phyloP scores from a whole-genome alignment of 2,329 filamentous ascomycete genomes.

The Aspergillus sp. region DNA sequence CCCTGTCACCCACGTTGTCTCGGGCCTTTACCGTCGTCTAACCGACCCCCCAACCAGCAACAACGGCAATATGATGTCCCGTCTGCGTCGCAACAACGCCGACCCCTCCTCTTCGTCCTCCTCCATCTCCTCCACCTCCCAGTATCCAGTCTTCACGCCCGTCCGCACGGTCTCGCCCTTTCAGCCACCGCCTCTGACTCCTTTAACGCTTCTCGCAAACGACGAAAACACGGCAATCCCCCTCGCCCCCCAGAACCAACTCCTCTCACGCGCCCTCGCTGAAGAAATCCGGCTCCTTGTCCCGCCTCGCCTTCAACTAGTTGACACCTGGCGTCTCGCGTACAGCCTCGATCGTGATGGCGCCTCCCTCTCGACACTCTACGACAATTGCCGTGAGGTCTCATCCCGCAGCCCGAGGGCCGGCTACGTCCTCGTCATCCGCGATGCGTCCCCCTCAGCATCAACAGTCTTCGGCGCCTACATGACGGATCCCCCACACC shows the following conservation, averaged over 20 bases:
- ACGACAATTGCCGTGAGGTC: constrained; percentile 71
- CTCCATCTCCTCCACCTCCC: constrained; percentile 49
- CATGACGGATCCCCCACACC: constrained; percentile 82
- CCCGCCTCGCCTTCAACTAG: constrained; percentile 80
- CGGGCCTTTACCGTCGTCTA: constrained; percentile 68
- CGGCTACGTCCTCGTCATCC: constrained; percentile 86
- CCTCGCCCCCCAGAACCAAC: constrained; percentile 26
- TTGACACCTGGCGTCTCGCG: constrained; percentile 79
- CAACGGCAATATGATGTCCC: constrained; percentile 19
- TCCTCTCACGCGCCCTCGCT: constrained; percentile 72
- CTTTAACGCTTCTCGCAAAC: constrained; percentile 65
- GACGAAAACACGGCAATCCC: constrained; percentile 52
- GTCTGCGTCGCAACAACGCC: constrained; percentile 10
- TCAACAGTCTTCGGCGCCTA: constrained; percentile 80
- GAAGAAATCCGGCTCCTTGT: constrained; percentile 92
- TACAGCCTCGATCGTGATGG: constrained; percentile 94
- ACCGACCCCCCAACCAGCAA: constrained; percentile 40
- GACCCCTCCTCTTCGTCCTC: constrained; percentile 19
- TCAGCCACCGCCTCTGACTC: constrained; percentile 83
- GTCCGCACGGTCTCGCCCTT: constrained; percentile 72
- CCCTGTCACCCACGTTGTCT: constrained; percentile 54
- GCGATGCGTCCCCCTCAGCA: constrained; percentile 58
- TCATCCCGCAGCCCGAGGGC: constrained; percentile 65
- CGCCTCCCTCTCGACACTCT: constrained; percentile 81
- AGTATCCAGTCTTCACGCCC: constrained; percentile 40